Conservation (phyloP, 148 eudicot species). For the Rhododendron henanense region DNA sequence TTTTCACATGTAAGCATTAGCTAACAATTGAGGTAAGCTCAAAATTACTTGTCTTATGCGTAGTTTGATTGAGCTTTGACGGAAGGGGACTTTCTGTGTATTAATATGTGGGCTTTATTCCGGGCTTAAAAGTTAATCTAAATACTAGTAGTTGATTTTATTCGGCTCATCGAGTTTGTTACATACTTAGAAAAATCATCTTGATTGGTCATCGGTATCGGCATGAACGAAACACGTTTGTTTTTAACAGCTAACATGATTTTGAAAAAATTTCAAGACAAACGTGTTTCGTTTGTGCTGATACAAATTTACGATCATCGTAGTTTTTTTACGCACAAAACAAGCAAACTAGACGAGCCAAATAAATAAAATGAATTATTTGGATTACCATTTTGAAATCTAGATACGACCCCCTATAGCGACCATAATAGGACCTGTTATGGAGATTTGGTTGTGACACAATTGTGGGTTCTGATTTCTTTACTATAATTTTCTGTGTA, state of each 20-base stretch:
- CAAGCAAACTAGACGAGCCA: neutral
- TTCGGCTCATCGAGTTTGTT: neutral
- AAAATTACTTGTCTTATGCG: neutral
- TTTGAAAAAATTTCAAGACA: neutral
- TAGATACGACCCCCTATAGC: neutral
- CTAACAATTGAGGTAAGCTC: constrained; percentile 14
- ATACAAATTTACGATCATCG: neutral
- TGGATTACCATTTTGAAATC: neutral
- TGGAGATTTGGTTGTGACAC: constrained; percentile 1
- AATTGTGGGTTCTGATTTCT: constrained; percentile 3
- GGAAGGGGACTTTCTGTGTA: neutral
- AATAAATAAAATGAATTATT: neutral
- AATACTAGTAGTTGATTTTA: neutral
- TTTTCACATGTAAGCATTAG: constrained; percentile 7
- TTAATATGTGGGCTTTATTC: neutral
- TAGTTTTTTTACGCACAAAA: neutral
- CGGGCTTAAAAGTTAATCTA: neutral
- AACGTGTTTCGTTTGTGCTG: neutral
- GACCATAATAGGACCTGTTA: neutral
- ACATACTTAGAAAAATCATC: no score
- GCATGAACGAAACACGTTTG: neutral
- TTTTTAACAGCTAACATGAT: no score
- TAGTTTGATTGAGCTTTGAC: neutral
- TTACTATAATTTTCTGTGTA: neutral
- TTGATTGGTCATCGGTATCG: neutral